These are phyloP conservation scores for Isabelozyma heimii DNA, from an alignment of 805 yeast genomes.

Conservation along the genomic window DNA sequence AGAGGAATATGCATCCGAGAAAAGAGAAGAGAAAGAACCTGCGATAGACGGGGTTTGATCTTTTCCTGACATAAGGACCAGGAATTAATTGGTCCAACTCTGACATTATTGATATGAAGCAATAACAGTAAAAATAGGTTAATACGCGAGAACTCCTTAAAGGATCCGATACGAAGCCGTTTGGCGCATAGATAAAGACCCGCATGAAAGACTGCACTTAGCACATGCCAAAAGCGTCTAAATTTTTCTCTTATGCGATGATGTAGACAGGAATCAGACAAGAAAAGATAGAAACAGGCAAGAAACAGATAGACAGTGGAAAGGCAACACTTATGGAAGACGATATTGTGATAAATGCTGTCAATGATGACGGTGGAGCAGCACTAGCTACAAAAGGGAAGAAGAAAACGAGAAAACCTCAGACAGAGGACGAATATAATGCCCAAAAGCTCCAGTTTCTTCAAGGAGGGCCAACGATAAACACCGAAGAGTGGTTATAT, in stretches of 20 bases:
- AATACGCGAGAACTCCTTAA: no score
- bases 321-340: no score
- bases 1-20: not conserved
- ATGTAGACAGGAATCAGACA: no score
- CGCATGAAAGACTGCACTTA: not conserved
- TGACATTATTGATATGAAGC: not conserved
- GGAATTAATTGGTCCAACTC: not conserved
- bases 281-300: not conserved
- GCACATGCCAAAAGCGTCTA: not conserved
- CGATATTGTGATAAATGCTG: not conserved
- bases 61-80: not conserved
- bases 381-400: not conserved
- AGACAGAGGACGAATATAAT: slow-evolving; percentile 60
- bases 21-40: not conserved
- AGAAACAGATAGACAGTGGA: no score
- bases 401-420: slow-evolving; percentile 59
- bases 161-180: no score
- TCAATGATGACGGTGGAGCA: not conserved
- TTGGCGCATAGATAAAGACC: not conserved
- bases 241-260: not conserved
- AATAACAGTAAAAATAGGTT: no score
- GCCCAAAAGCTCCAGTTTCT: slow-evolving; percentile 51
- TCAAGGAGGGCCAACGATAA: slow-evolving; percentile 55
- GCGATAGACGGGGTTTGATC: not conserved
- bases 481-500: slow-evolving; percentile 44